Conservation (phyloP, 345 rosid species). For the Isatis tinctoria region DNA sequence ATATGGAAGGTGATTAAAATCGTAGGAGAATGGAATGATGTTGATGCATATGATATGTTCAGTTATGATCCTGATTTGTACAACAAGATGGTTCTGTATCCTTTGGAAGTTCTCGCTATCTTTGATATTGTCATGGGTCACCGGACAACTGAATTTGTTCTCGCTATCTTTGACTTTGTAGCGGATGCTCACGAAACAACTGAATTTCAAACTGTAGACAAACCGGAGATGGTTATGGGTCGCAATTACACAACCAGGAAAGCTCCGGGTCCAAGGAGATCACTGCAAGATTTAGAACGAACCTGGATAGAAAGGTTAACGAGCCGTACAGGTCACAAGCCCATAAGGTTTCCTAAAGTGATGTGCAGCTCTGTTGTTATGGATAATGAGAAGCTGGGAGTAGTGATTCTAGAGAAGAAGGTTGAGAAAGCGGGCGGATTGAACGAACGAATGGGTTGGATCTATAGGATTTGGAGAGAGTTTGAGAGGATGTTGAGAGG, state of each 20-base stretch:
- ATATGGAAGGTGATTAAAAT: slow-evolving; percentile 66
- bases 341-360: slow-evolving; percentile 34
- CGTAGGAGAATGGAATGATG: slow-evolving; percentile 86
- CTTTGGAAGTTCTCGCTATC: slow-evolving; percentile 86
- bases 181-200: slow-evolving; percentile 19
- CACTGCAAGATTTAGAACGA: background rate
- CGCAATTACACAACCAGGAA: slow-evolving; percentile 13
- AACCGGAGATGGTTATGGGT: slow-evolving; percentile 27
- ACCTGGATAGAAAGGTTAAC: slow-evolving; percentile 4
- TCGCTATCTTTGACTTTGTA: too few relatives aligned
- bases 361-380: slow-evolving; percentile 35
- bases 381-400: slow-evolving; percentile 56
- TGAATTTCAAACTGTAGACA: slow-evolving; percentile 35
- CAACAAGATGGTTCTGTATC: slow-evolving; percentile 77
- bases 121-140: slow-evolving; percentile 96
- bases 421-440: slow-evolving; percentile 77
- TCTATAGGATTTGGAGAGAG: slow-evolving; percentile 69
- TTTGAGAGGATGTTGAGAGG: slow-evolving; percentile 65
- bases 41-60: slow-evolving; percentile 78
- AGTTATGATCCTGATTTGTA: slow-evolving; percentile 77
- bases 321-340: background rate
- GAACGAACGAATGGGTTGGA: slow-evolving; percentile 64
- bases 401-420: slow-evolving; percentile 66
- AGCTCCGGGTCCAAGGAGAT: slow-evolving; percentile 22
- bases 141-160: too few relatives aligned